These are phyloP conservation scores for Trichocomaceae sp. DNA, from an alignment of 2,329 filamentous ascomycete species.

Conservation along the genomic window DNA sequence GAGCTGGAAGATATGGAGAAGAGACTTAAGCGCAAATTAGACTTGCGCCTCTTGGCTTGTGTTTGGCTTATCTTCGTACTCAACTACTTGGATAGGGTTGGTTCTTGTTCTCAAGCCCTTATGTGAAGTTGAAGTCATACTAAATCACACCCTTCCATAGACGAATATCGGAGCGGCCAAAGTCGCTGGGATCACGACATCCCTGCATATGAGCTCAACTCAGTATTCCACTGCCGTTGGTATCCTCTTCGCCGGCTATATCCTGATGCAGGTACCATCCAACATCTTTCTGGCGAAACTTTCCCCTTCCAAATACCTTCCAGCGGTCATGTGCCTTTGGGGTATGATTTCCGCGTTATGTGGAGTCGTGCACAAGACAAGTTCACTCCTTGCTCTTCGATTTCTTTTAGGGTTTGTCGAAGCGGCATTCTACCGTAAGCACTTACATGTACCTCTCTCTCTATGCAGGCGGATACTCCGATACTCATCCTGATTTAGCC, in stretches of 20 bases:
- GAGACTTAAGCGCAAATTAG: too few relatives aligned
- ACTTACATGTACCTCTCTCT: too few relatives aligned
- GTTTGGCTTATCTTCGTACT: too few relatives aligned
- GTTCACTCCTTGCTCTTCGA: neutral
- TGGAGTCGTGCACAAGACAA: slow-evolving; percentile 1
- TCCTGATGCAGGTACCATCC: neutral
- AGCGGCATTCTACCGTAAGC: slow-evolving; percentile 57
- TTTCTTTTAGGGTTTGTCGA: slow-evolving; percentile 57
- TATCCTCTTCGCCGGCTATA: slow-evolving; percentile 19
- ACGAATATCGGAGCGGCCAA: too few relatives aligned
- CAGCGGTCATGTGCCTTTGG: slow-evolving; percentile 3
- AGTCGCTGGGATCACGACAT: slow-evolving; percentile 36
- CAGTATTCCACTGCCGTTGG: slow-evolving; percentile 29
- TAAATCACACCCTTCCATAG: too few relatives aligned
- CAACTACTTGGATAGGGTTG: too few relatives aligned
- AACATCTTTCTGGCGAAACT: neutral
- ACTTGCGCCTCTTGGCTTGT: too few relatives aligned
- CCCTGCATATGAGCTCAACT: slow-evolving; percentile 31
- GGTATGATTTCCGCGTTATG: neutral
- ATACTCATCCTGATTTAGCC: too few relatives aligned
- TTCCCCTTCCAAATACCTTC: neutral
- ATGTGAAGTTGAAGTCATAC: too few relatives aligned
- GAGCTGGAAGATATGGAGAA: too few relatives aligned
- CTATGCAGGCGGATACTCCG: too few relatives aligned
- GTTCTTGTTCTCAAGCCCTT: too few relatives aligned